Evolutionary conservation across 495 filamentous ascomycete species (phyloP), one percentile per base, ranked within the genome.

Genomic region (Podospora anserina): DNA sequence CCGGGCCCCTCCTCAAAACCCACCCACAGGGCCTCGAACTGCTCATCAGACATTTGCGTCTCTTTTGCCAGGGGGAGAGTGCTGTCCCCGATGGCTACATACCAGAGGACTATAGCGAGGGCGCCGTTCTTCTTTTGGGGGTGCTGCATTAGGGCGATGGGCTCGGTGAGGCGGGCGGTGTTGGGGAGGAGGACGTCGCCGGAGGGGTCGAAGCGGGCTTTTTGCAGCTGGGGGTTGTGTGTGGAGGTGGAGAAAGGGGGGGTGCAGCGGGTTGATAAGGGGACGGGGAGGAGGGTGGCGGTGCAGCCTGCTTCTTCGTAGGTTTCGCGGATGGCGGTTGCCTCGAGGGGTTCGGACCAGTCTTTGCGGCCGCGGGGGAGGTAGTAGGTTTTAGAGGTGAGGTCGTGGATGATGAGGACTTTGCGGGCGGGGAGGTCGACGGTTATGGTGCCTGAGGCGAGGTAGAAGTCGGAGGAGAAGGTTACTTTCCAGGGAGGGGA

Each of bases 351-450:
- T 28, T 79, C 77, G 34, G 65, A 70, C 28, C 66, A 68, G 66
- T 78, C 75, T 69, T 79, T 78, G 49, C 75, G 71, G 9, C 77
- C 77, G 23, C 75, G 73, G 1, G 77, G 77, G 13, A 79, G 69
- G 54, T 77, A 70, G 69, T 71, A 70, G 19, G n/a, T n/a, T 7
- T 56, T 26, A 2, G 11, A 44, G 9, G 55, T 19, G 30, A 60
- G 70, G 60, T 77, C 72, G 67, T 72, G 58, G 27, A 78, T 65
- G 1, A 77, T 20, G 2, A 78, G 68, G n/a, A 78, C 70, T 23
- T 69, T 73, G 23, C 63, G 56, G 9, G 68, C 69, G 64, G 61
- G 58, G 4, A 59, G 71, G 32, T 78, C 71, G 32, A 74, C 72
- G 23, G 69, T 77, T 27, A 73, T 65, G 28, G 75, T 78, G 58